These are phyloP conservation scores for Erysimum cheiranthoides DNA, from an alignment of 345 rosid genomes.

Conservation along the genomic window DNA sequence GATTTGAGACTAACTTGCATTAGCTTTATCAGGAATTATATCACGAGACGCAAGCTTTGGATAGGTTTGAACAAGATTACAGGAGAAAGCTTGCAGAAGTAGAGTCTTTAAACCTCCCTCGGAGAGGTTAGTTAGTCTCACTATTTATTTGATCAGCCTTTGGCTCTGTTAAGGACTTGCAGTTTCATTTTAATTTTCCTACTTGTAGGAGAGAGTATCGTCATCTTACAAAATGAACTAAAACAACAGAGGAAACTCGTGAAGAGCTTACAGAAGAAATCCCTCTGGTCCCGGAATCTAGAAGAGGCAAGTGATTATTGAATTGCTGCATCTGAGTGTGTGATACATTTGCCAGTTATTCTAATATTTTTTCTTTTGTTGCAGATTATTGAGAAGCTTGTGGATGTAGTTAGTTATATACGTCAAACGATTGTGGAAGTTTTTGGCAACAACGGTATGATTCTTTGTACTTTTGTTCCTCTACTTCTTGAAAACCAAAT, in stretches of 20 bases:
- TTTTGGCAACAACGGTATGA: slow-evolving; percentile 67
- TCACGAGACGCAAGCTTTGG: slow-evolving; percentile 70
- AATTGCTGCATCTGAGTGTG: not conserved
- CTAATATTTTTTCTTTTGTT: slow-evolving; percentile 31
- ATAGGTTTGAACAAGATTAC: slow-evolving; percentile 71
- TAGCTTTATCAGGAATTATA: slow-evolving; percentile 64
- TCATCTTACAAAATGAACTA: slow-evolving; percentile 67
- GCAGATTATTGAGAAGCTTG: slow-evolving; percentile 81
- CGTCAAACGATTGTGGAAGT: slow-evolving; percentile 71
- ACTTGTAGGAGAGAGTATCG: slow-evolving; percentile 70
- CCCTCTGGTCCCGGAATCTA: slow-evolving; percentile 84
- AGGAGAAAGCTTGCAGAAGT: slow-evolving; percentile 59
- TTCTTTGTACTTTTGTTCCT: slow-evolving; percentile 17
- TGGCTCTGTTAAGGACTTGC: not conserved
- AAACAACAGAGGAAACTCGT: slow-evolving; percentile 77
- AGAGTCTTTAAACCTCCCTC: slow-evolving; percentile 57
- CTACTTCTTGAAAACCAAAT: not conserved
- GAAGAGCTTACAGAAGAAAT: slow-evolving; percentile 75
- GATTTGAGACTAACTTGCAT: slow-evolving; percentile 17
- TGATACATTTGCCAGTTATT: not conserved
- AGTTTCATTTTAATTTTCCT: not conserved
- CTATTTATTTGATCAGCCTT: slow-evolving; percentile 12
- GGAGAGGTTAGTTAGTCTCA: slow-evolving; percentile 60
- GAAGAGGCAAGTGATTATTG: slow-evolving; percentile 68
- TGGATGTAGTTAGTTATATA: slow-evolving; percentile 64